A percentile compares a stretch with the other conserved stretches of the same genome.
These are phyloP conservation scores for Chaetomidium leptoderma DNA, from an alignment of 495 filamentous ascomycete genomes.

Conservation along the genomic window DNA sequence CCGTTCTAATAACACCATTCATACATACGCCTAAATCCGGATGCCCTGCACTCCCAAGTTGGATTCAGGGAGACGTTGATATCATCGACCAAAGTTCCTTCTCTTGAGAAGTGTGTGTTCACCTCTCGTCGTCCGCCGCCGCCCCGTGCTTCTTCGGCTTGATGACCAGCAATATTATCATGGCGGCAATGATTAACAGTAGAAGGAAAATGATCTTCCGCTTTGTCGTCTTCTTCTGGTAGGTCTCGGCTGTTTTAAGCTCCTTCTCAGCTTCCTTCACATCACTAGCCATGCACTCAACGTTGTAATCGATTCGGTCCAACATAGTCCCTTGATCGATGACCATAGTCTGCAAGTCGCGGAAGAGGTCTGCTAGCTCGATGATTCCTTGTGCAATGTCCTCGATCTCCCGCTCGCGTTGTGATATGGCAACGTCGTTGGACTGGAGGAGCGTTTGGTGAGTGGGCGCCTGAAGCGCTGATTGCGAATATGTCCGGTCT, in stretches of 20 bases:
- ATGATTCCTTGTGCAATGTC: constrained; percentile 98
- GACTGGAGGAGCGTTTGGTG: constrained; percentile 62
- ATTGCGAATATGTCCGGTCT: constrained; percentile 87
- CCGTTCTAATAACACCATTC: not conserved
- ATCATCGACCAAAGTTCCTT: not conserved
- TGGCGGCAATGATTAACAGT: constrained; percentile 72
- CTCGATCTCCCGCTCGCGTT: constrained; percentile 95
- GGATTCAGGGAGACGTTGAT: not conserved
- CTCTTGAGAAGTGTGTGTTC: not conserved
- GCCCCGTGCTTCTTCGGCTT: constrained; percentile 63
- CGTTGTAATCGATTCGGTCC: constrained; percentile 96
- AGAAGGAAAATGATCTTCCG: constrained; percentile 85
- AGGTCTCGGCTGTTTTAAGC: constrained; percentile 75
- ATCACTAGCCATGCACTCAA: constrained; percentile 84
- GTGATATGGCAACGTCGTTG: constrained; percentile 81
- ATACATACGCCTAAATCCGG: not conserved
- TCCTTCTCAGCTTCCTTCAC: constrained; percentile 92
- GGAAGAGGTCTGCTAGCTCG: constrained; percentile 92
- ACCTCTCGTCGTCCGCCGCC: not conserved
- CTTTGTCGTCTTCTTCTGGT: constrained; percentile 84
- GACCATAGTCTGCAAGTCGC: constrained; percentile 91
- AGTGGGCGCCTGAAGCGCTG: constrained; percentile 68
- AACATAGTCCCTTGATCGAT: constrained; percentile 98
- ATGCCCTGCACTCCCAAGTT: not conserved
- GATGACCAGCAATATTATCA: constrained; percentile 79